Evolutionary conservation across 116 monocot genomes (phyloP).

Genomic region (Zostera marina): DNA sequence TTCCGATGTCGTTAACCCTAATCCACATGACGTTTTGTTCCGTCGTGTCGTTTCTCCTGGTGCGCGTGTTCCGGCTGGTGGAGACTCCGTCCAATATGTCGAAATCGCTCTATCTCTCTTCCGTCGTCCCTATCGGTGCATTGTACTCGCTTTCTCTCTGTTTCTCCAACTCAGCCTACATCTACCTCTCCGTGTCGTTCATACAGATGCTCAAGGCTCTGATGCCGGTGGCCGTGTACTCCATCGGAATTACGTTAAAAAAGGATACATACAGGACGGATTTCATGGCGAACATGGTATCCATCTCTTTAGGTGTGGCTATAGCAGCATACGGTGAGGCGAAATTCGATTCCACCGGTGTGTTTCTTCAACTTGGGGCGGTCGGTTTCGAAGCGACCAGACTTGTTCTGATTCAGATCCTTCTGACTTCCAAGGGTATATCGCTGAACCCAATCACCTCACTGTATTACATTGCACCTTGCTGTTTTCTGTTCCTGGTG

Average conservation of each 20-base stretch:
- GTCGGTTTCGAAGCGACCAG: slow-evolving; percentile 39
- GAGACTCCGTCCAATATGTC: slow-evolving; percentile 28
- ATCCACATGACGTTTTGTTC: slow-evolving; percentile 71
- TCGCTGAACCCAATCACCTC: slow-evolving; percentile 38
- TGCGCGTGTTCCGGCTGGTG: slow-evolving; percentile 38
- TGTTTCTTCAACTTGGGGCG: slow-evolving; percentile 35
- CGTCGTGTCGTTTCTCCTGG: slow-evolving; percentile 37
- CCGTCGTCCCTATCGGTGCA: slow-evolving; percentile 42
- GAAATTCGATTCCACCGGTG: slow-evolving; percentile 18
- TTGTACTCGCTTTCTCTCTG: slow-evolving; percentile 55
- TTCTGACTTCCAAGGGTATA: slow-evolving; percentile 37
- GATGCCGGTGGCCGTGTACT: slow-evolving; percentile 76
- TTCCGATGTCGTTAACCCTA: slow-evolving; percentile 52
- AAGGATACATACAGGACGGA: slow-evolving; percentile 34
- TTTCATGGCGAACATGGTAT: slow-evolving; percentile 55
- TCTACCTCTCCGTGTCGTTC: slow-evolving; percentile 76
- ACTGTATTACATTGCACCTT: slow-evolving; percentile 36
- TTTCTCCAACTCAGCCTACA: slow-evolving; percentile 78
- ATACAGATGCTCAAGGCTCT: slow-evolving; percentile 82
- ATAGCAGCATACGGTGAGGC: slow-evolving; percentile 77
- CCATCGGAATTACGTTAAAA: slow-evolving; percentile 38
- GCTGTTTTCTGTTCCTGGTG: slow-evolving; percentile 30
- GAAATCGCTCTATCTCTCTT: slow-evolving; percentile 30
- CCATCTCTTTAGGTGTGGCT: slow-evolving; percentile 58
- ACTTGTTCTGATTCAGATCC: slow-evolving; percentile 37